Conservation (phyloP, 768 basidiomycete genomes). For the Rhizopogon vinicolor region DNA sequence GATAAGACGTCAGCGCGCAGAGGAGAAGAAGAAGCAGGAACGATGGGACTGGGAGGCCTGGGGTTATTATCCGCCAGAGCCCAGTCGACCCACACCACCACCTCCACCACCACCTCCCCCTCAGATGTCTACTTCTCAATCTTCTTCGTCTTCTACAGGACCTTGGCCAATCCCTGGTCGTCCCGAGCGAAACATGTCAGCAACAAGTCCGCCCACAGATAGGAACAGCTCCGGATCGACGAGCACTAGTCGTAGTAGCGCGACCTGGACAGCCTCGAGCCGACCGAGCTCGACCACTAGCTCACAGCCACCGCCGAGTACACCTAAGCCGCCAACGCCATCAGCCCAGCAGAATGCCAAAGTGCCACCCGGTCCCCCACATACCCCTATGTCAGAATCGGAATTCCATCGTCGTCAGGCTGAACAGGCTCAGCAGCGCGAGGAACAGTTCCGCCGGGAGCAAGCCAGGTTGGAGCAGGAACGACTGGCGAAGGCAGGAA, state of each 20-base stretch:
- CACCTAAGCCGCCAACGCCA: slow-evolving; percentile 22
- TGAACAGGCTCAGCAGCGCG: slow-evolving; percentile 58
- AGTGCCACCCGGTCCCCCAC: slow-evolving; percentile 16
- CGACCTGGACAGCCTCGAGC: slow-evolving; percentile 25
- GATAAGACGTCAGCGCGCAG: slow-evolving; percentile 23
- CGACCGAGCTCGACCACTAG: slow-evolving; percentile 22
- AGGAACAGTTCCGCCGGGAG: slow-evolving; percentile 65
- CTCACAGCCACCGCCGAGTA: slow-evolving; percentile 18
- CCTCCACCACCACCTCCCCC: not conserved
- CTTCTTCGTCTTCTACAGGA: slow-evolving; percentile 17
- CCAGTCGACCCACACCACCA: slow-evolving; percentile 19
- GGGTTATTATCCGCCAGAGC: slow-evolving; percentile 18
- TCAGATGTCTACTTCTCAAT: slow-evolving; percentile 12
- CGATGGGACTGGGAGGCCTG: slow-evolving; percentile 20
- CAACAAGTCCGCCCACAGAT: slow-evolving; percentile 27
- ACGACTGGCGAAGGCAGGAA: slow-evolving; percentile 36
- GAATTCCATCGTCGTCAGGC: slow-evolving; percentile 64
- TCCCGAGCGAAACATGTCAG: slow-evolving; percentile 26
- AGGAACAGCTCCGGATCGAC: slow-evolving; percentile 25
- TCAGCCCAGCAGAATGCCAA: slow-evolving; percentile 17
- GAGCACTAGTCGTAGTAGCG: slow-evolving; percentile 21
- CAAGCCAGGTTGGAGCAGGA: slow-evolving; percentile 55
- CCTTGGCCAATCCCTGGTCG: slow-evolving; percentile 29
- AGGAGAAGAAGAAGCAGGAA: slow-evolving; percentile 26
- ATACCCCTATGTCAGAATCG: slow-evolving; percentile 34